These are phyloP conservation scores for Delphinella strobiligena DNA, from an alignment of 2,329 filamentous ascomycete genomes.

Conservation along the genomic window DNA sequence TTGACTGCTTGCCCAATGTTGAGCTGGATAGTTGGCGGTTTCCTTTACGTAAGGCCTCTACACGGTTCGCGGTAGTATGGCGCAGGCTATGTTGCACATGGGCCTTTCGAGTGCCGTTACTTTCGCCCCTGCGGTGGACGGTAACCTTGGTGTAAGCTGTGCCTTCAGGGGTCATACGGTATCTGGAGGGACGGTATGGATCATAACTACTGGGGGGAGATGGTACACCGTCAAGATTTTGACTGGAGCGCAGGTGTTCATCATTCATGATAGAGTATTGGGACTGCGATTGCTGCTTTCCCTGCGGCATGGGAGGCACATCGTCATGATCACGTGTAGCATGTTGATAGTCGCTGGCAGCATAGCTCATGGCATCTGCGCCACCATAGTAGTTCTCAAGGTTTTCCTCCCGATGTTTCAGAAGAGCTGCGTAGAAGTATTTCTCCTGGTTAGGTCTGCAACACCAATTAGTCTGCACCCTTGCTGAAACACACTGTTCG, in stretches of 20 bases:
- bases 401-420: constrained; percentile 71
- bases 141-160: constrained; percentile 49
- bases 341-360: constrained; percentile 84
- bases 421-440: constrained; percentile 76
- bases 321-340: constrained; percentile 30
- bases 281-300: constrained; percentile 34
- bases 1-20: constrained; percentile 13
- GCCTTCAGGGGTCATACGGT: constrained; percentile 26
- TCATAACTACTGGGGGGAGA: constrained; percentile 60
- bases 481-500: constrained; percentile 3
- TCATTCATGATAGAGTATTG: constrained; percentile 46
- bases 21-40: constrained; percentile 21
- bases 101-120: constrained; percentile 24
- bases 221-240: constrained; percentile 32
- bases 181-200: constrained; percentile 62
- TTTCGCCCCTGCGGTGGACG: constrained; percentile 43
- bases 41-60: constrained; percentile 24
- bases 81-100: constrained; percentile 25
- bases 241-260: constrained; percentile 34
- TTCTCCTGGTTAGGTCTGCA: constrained; percentile 86
- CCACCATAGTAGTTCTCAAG: constrained; percentile 73
- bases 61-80: constrained; percentile 30
- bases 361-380: constrained; percentile 57
- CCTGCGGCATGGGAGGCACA: constrained; percentile 23
- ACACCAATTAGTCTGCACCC: no score